Base-by-base conservation (phyloP, 768 basidiomycete genomes). In the Trametes punicea region DNA sequence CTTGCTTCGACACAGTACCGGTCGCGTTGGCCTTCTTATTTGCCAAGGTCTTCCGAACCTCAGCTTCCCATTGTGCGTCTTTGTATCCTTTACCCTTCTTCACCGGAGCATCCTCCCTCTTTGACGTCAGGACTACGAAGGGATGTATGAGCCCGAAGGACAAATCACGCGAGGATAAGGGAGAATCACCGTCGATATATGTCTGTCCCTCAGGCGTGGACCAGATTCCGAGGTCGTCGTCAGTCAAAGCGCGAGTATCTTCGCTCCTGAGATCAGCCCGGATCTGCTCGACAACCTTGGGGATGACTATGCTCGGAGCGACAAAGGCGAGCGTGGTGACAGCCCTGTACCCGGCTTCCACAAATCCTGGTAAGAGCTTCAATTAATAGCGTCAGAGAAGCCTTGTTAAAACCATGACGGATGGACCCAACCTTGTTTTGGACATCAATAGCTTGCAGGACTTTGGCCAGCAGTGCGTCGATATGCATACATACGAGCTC, bases 61-160 rank as follows among this genome's bases (percentile, higher is more conserved):
- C 95, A 25, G 86, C 88, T 59, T 99, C 97, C 96, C 96, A 99
- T 65, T 91, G 87, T 16, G 91, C 88, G 13, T 96, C 88, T 31
- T 91, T 92, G 5, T 88, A 83, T 55, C 86, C 88, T 63, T 97
- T 98, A 13, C 92, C 90, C 67, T 95, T 96, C 61, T 72, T 78
- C 71, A 67, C 74, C 44, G 65, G 74, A 4, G 79, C 76, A 1
- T 75, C 77, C 10, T 69, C 68, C 64, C 87, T 88, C 53, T 80
- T 81, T 2, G 77, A 72, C 9, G 84, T 75, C 13, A 94, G 73
- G 2, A 90, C 90, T 91, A 62, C 10, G 39, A 53, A 26, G 29
- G 20, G n/a, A 4, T 40, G 10, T 6, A 33, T 29, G 18, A 55
- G 27, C 13, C 3, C 15, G 20, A 15, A n/a, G n/a, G n/a, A n/a